A percentile compares a stretch with the other conserved stretches of the same genome.
phyloP scores from a whole-genome alignment of 148 eudicot genomes.

The Fagopyrum tataricum region DNA sequence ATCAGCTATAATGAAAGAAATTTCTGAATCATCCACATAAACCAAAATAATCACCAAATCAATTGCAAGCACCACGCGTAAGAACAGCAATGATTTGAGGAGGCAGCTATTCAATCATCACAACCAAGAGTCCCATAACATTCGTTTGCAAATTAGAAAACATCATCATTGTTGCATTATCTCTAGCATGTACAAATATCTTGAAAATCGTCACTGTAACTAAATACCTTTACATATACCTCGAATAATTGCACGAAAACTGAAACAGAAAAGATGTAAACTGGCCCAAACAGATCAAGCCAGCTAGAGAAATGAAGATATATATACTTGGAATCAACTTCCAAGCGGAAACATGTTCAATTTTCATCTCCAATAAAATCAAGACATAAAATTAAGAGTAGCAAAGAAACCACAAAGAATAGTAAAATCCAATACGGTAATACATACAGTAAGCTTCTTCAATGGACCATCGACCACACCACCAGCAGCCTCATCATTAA shows the following conservation, averaged over 20 bases:
- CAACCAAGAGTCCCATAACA: background rate
- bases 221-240: background rate
- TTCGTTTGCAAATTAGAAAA: background rate
- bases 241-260: background rate
- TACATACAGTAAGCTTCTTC: conserved; percentile 56
- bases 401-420: background rate
- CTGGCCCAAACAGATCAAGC: background rate
- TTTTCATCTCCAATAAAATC: background rate
- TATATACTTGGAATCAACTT: background rate
- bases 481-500: conserved; percentile 10
- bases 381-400: background rate
- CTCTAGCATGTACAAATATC: background rate
- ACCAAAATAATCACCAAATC: conserved; percentile 2
- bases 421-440: background rate
- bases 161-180: conserved; percentile 1
- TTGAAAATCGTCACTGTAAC: background rate
- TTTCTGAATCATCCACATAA: background rate
- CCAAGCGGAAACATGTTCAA: background rate
- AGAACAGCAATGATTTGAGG: background rate
- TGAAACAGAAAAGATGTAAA: background rate
- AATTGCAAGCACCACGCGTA: background rate
- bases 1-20: background rate
- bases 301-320: background rate
- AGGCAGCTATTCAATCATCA: conserved; percentile 3
- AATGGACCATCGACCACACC: conserved; percentile 13